phyloP scores from a whole-genome alignment of 345 rosid genomes.

The Carallia brachiata region DNA sequence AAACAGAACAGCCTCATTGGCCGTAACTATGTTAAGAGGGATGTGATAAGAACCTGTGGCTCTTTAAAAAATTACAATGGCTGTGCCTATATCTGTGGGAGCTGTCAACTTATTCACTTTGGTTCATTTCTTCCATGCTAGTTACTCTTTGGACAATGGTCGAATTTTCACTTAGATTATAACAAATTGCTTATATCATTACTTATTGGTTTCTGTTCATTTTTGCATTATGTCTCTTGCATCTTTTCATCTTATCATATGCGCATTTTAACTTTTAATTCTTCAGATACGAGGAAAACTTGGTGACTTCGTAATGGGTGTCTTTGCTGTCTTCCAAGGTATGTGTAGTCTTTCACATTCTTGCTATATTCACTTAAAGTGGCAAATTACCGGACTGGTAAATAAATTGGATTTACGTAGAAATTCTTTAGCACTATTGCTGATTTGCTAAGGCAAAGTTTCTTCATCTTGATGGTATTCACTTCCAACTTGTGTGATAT shows the following conservation, averaged over 20 bases:
- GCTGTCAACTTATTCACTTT: no score
- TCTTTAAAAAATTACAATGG: no score
- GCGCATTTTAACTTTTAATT: conserved; percentile 16
- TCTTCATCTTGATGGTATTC: neutral
- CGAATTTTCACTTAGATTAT: no score
- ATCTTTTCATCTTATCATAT: conserved; percentile 5
- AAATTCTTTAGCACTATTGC: conserved; percentile 3
- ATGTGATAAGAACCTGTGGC: no score
- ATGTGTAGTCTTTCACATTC: conserved; percentile 12
- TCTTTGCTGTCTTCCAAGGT: conserved; percentile 87
- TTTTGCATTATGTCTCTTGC: neutral
- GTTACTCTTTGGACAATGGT: no score
- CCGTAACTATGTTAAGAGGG: no score
- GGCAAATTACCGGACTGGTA: conserved; percentile 1
- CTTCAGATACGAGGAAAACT: conserved; percentile 76
- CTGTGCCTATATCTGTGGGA: no score
- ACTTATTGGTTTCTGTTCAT: neutral
- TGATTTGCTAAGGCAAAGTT: neutral
- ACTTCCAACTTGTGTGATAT: neutral
- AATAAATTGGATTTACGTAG: neutral
- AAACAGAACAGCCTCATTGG: no score
- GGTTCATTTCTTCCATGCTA: neutral
- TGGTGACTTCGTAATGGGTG: conserved; percentile 70
- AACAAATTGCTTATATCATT: neutral
- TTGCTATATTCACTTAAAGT: neutral